Evolutionary conservation across 352 stramenopile genomes (phyloP).

Genomic region (Globisporangium rhizosaccharum): DNA sequence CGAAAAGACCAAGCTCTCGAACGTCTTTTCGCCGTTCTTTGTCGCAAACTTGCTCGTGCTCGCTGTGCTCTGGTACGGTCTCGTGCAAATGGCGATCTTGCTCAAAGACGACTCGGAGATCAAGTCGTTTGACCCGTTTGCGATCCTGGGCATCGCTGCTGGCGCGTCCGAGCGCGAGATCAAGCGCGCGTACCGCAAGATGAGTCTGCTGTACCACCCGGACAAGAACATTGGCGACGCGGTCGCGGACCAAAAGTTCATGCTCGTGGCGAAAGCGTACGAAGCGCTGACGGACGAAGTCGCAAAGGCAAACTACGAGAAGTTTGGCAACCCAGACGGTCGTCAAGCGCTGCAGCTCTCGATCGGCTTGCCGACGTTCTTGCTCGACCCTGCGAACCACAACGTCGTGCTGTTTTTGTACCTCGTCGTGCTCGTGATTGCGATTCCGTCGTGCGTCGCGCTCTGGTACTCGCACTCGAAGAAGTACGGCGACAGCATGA

Average conservation of each 20-base stretch:
- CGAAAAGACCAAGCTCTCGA: conserved; percentile 81
- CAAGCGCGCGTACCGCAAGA: conserved; percentile 93
- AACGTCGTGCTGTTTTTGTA: conserved; percentile 98
- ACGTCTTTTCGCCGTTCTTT: conserved; percentile 78
- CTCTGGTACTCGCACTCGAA: conserved; percentile 96
- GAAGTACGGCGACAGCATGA: conserved; percentile 98
- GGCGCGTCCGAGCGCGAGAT: conserved; percentile 92
- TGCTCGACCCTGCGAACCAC: conserved; percentile 96
- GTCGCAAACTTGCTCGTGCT: conserved; percentile 73
- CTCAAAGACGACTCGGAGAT: conserved; percentile 96
- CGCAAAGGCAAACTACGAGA: conserved; percentile 97
- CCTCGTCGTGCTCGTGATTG: conserved; percentile 97
- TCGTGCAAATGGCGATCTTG: conserved; percentile 88
- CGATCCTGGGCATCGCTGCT: conserved; percentile 93
- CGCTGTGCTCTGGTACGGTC: conserved; percentile 65
- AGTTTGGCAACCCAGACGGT: conserved; percentile 98
- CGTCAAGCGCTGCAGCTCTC: conserved; percentile 95
- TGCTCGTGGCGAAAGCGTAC: conserved; percentile 95
- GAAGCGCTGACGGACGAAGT: conserved; percentile 95
- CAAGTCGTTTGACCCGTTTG: conserved; percentile 98
- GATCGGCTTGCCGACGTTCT: conserved; percentile 96
- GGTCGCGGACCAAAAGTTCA: conserved; percentile 97
- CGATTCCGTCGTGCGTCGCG: conserved; percentile 94
- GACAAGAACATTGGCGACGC: conserved; percentile 97
- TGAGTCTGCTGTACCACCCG: conserved; percentile 91